Evolutionary conservation across 495 filamentous ascomycete species (phyloP).

Genomic region (Neurospora hispaniola): DNA sequence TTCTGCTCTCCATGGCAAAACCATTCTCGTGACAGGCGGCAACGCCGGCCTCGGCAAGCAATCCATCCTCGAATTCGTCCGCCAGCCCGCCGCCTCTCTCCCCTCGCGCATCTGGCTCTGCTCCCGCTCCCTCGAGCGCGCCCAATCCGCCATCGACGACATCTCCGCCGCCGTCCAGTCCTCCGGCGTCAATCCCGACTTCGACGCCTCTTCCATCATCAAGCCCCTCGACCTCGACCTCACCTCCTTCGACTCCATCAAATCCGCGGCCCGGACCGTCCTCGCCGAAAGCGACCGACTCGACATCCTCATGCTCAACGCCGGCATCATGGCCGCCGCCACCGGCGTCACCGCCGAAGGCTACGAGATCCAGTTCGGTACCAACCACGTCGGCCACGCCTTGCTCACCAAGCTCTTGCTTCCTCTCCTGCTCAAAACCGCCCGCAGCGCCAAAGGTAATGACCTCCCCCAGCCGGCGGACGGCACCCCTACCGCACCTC

Average conservation of each 20-base stretch:
- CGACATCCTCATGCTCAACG: constrained; percentile 44
- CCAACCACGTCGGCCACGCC: constrained; percentile 61
- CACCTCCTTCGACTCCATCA: constrained; percentile 18
- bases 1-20: constrained; percentile 40
- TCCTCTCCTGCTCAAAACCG: constrained; percentile 44
- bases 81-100: constrained; percentile 27
- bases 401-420: constrained; percentile 54
- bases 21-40: constrained; percentile 52
- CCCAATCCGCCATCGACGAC: constrained; percentile 9
- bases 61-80: constrained; percentile 49
- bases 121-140: constrained; percentile 39
- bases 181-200: background rate
- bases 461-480: constrained; percentile 20
- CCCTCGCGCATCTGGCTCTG: constrained; percentile 48
- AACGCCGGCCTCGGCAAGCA: constrained; percentile 59
- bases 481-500: constrained; percentile 5
- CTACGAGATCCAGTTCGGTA: constrained; percentile 63
- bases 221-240: constrained; percentile 30
- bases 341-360: constrained; percentile 46
- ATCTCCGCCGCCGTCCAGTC: constrained; percentile 2
- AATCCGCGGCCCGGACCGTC: constrained; percentile 14
- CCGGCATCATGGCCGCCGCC: constrained; percentile 54
- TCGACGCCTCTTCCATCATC: constrained; percentile 7
- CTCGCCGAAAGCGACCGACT: constrained; percentile 20
- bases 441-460: constrained; percentile 25